Evolutionary conservation across 768 basidiomycete genomes (phyloP), one percentile per base, ranked within the genome.

Genomic region (Termitomyces sp.): DNA sequence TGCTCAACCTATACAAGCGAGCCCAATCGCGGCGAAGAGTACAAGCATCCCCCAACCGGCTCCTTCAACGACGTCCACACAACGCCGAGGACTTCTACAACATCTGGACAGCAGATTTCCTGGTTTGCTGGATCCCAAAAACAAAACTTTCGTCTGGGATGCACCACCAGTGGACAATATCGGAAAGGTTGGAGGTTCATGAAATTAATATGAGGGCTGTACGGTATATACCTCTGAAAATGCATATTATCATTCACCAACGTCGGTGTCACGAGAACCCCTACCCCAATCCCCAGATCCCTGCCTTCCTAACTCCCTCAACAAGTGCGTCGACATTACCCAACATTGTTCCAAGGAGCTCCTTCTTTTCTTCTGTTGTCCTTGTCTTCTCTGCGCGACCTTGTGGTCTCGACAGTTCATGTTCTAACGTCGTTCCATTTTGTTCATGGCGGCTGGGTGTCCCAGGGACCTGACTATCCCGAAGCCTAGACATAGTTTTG

Each of bases 271-370:
- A 33, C 56, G 33, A 53, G 38, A 32, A 64, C 51, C 39, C 28
- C 39, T 67, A 76, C 35, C 74, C 85, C 59, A 93, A 71, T 7
- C 94, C 92, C 92, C 92, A 96, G 58, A 95, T 86, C 0, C 93
- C 92, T 0, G 91, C 92, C 73, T 87, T 90, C 63, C 89, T 80
- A 38, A 96, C 90, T 0, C 93, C 89, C 63, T 93, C 92, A 6
- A 96, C 92, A 11, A 96, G 80, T 35, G 91, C 89, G 70, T 96
- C 94, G 3, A 96, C 94, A 70, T 96, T 96, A 4, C 92, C 94
- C 48, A 96, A 73, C 85, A 94, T 88, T 49, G 84, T 87, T 0
- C 90, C 89, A 60, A 96, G 69, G 48, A 91, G 71, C 70, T 86
- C 85, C 73, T 89, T 93, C 78, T 94, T 94, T 75, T 94, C 90